Percentiles rank a stretch among this genome's conserved stretches.
Evolutionary conservation across 1,284 basidiomycete genomes (phyloP).

Genomic region (Trametes pubescens): DNA sequence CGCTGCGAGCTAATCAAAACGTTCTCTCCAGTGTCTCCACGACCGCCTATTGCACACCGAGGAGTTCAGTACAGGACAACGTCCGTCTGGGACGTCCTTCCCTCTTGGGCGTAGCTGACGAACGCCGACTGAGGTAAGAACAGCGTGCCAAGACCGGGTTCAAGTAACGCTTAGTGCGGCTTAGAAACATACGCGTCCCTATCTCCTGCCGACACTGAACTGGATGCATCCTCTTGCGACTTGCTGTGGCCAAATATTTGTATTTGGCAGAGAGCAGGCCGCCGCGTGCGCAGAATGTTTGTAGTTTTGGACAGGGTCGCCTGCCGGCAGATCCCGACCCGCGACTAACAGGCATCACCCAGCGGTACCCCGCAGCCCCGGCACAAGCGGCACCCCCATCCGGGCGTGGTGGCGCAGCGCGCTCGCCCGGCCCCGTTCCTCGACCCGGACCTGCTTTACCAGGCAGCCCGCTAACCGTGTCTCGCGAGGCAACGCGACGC

Average conservation of each 20-base stretch:
- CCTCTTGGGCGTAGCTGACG: too few species aligned
- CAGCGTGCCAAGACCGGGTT: too few species aligned
- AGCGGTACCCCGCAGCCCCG: slow-evolving; percentile 1
- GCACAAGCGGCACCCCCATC: not conserved
- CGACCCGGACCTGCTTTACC: slow-evolving; percentile 13
- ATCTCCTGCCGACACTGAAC: not conserved
- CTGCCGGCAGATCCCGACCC: not conserved
- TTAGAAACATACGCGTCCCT: too few species aligned
- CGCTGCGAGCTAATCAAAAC: slow-evolving; percentile 6
- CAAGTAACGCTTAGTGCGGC: too few species aligned
- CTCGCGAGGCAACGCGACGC: not conserved
- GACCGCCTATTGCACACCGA: not conserved
- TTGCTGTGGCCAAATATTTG: not conserved
- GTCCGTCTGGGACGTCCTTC: too few species aligned
- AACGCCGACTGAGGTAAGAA: too few species aligned
- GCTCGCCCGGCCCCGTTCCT: not conserved
- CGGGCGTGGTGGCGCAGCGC: not conserved
- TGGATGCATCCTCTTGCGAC: not conserved
- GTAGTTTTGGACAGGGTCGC: slow-evolving; percentile 18
- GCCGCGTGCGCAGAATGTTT: not conserved
- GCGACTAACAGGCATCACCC: slow-evolving; percentile 22
- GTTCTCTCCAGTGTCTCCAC: not conserved
- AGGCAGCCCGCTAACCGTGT: slow-evolving; percentile 1
- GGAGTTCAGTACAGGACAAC: too few species aligned
- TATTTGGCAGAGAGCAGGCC: not conserved